Base-by-base conservation (phyloP, 2,329 filamentous ascomycete genomes). In the Penicillium sp. region DNA sequence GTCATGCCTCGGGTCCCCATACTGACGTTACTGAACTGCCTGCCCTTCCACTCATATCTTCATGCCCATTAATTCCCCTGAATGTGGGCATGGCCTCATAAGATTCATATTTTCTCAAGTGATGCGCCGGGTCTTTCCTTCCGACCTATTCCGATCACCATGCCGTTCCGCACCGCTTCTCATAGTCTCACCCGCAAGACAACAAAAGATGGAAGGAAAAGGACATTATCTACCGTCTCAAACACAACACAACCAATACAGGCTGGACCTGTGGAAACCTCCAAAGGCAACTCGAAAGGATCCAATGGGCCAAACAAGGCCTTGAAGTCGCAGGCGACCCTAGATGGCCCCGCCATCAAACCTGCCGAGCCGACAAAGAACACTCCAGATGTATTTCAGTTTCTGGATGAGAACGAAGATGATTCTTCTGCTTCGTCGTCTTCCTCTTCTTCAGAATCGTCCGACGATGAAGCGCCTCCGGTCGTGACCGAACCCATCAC, bases 381-480 rank as follows among this genome's bases (percentile, higher is more conserved):
- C 32, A 42, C 59, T 12, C 70, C 71, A 4, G 68, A 74, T 58
- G 72, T 75, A 7, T 75, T 75, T 56, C 66, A 75, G 37, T 75
- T 69, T 39, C 61, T 75, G 6, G 69, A 74, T 17, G 57, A 67
- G 9, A 49, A 52, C 10, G 60, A n/a, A n/a, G n/a, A 59, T 13
- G 57, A 59, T 7, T 59, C 61, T 5, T 56, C 58, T 32, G 2
- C 29, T 12, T 57, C 51, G 24, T 59, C 55, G 23, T 58, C 60
- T 41, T 59, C 62, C 3, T 26, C 49, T 7, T 61, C 59, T 2
- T 63, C 55, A 1, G 52, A 53, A 15, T 62, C 66, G 1, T 49
- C 58, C 20, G 55, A 57, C 2, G 58, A 61, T 13, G 54, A 55
- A 21, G n/a, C 36, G 12, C 43, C 51, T 27, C 42, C 49, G n/a